Base-by-base conservation (phyloP, 1,284 basidiomycete genomes). In the Microbotryomycetes sp. region DNA sequence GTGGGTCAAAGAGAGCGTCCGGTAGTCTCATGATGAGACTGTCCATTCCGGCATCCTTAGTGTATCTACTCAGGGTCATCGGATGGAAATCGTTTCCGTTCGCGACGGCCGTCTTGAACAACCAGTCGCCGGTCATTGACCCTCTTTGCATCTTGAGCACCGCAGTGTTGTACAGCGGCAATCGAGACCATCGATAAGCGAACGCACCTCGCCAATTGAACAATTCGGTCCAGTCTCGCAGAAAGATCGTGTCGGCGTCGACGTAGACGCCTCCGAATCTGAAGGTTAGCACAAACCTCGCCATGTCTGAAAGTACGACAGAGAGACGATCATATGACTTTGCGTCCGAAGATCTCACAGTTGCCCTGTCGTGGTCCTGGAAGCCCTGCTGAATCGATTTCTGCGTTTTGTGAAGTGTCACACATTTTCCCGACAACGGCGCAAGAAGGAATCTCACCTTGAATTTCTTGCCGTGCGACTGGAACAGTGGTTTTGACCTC, bases 171-270 rank as follows among this genome's bases (percentile, higher is more conserved):
- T 90, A 90, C 70, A 84, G 86, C 66, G 84, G 80, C 63, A 88
- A 76, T 59, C 85, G 83, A 45, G 84, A 86, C 88, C 88, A 90
- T 5, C 88, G 81, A 72, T 90, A 91, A 3, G 88, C 88, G 67
- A 89, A 91, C 30, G 87, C 87, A 24, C 88, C 88, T 69, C 84
- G 83, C 83, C 86, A 89, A 23, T 86, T 86, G 88, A 88, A 90
- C 11, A 91, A 76, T 66, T 90, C 88, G 72, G 90, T 88, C 89
- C 89, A 91, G 71, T 91, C 88, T 16, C 88, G 83, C n/a, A 91
- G 75, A 68, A 91, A 83, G 55, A 91, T 81, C 3, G 87, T 90
- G 73, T 91, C 89, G 15, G 88, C 87, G 70, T 91, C 88, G 49
- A 91, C 81, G 71, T 91, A 91, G 50, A 87, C 85, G 9, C 88